Evolutionary conservation across 177 flowering plant species (phyloP).

Genomic region (Vitis hybrid): DNA sequence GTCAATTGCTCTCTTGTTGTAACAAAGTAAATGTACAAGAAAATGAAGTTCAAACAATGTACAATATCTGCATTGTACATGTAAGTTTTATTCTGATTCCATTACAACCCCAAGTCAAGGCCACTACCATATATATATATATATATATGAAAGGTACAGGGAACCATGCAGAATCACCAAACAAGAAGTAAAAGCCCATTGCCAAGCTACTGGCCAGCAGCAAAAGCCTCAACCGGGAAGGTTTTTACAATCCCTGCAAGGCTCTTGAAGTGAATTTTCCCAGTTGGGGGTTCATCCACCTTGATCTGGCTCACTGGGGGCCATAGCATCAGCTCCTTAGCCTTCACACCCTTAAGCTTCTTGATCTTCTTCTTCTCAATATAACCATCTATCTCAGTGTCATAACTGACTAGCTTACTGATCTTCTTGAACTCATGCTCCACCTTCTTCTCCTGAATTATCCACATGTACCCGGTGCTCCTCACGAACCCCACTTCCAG

Average conservation of each 20-base stretch:
- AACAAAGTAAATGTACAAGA: no score
- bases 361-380: slow-evolving; percentile 40
- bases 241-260: slow-evolving; percentile 55
- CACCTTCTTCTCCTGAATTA: slow-evolving; percentile 46
- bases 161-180: neutral
- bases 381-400: slow-evolving; percentile 33
- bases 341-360: slow-evolving; percentile 76
- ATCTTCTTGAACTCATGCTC: slow-evolving; percentile 54
- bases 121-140: no score
- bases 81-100: no score
- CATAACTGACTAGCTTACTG: slow-evolving; percentile 51
- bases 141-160: neutral
- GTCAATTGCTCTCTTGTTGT: no score
- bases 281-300: slow-evolving; percentile 40
- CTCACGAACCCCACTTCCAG: slow-evolving; percentile 53
- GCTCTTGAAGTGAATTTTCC: slow-evolving; percentile 64
- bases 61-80: no score
- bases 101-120: no score
- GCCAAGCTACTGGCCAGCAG: slow-evolving; percentile 22
- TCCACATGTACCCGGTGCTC: slow-evolving; percentile 56
- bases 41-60: no score
- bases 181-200: neutral
- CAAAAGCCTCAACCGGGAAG: slow-evolving; percentile 59
- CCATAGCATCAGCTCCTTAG: slow-evolving; percentile 65
- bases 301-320: slow-evolving; percentile 50